Evolutionary conservation across 78 protist species (phyloP).

Genomic region (Monocercomonoides exilis): DNA sequence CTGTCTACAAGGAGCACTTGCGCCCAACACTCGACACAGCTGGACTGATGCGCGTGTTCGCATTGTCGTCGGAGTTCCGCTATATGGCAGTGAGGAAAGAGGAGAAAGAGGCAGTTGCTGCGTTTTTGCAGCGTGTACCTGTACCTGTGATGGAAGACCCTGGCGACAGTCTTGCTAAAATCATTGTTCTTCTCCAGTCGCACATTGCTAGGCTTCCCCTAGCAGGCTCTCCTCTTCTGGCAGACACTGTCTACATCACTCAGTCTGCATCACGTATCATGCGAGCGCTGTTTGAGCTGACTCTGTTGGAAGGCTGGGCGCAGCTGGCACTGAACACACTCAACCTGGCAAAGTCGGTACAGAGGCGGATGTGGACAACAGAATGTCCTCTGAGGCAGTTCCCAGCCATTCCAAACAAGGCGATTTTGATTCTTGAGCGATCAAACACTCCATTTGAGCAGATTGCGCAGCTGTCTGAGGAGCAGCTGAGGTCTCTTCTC

Average conservation of each 20-base stretch:
- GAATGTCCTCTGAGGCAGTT: constrained; percentile 94
- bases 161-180: constrained; percentile 53
- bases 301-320: constrained; percentile 86
- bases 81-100: constrained; percentile 83
- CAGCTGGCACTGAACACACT: constrained; percentile 62
- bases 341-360: constrained; percentile 74
- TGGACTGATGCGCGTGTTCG: constrained; percentile 76
- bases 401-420: constrained; percentile 27
- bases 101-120: constrained; percentile 82
- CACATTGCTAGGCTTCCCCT: constrained; percentile 82
- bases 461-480: constrained; percentile 76
- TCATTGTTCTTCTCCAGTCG: constrained; percentile 92
- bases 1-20: constrained; percentile 66
- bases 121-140: constrained; percentile 85
- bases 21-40: constrained; percentile 72
- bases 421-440: constrained; percentile 55
- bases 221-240: constrained; percentile 84
- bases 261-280: constrained; percentile 86
- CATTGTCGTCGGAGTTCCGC: constrained; percentile 77
- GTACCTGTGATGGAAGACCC: constrained; percentile 75
- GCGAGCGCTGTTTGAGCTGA: constrained; percentile 88
- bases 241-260: constrained; percentile 96
- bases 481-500: constrained; percentile 44
- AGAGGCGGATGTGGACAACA: constrained; percentile 82
- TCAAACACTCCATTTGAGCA: constrained; percentile 63